phyloP scores from a whole-genome alignment of 2,329 filamentous ascomycete species.

The Diaporthe longicolla region DNA sequence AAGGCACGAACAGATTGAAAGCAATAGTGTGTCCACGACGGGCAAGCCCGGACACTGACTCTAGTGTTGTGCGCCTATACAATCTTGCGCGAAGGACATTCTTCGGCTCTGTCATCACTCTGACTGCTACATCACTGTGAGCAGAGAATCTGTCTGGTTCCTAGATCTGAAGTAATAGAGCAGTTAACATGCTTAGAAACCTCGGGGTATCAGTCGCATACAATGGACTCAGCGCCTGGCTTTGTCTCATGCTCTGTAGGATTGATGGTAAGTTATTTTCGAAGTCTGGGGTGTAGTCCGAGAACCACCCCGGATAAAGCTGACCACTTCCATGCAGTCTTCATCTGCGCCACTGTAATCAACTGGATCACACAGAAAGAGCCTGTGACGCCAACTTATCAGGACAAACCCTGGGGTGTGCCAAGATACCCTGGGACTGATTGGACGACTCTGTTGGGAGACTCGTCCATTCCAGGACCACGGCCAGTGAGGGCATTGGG shows the following conservation, averaged over 20 bases:
- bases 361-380: constrained; percentile 23
- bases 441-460: constrained; percentile 12
- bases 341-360: constrained; percentile 12
- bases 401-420: constrained; percentile 13
- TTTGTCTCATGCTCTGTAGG: constrained; percentile 22
- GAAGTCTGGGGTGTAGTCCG: too few relatives aligned
- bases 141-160: background rate
- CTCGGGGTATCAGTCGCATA: background rate
- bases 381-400: background rate
- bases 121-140: constrained; percentile 5
- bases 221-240: constrained; percentile 1
- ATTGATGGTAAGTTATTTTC: background rate
- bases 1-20: background rate
- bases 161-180: background rate
- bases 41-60: constrained; percentile 5
- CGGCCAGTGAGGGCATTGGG: background rate
- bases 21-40: constrained; percentile 2
- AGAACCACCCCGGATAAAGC: background rate
- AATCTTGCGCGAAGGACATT: constrained; percentile 8
- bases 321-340: background rate
- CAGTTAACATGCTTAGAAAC: background rate
- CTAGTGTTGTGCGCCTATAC: constrained; percentile 11
- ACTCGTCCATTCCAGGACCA: constrained; percentile 5
- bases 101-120: constrained; percentile 3
- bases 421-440: background rate